Base-by-base conservation (phyloP, 257 asterid species). In the Fraxinus pennsylvanica region DNA sequence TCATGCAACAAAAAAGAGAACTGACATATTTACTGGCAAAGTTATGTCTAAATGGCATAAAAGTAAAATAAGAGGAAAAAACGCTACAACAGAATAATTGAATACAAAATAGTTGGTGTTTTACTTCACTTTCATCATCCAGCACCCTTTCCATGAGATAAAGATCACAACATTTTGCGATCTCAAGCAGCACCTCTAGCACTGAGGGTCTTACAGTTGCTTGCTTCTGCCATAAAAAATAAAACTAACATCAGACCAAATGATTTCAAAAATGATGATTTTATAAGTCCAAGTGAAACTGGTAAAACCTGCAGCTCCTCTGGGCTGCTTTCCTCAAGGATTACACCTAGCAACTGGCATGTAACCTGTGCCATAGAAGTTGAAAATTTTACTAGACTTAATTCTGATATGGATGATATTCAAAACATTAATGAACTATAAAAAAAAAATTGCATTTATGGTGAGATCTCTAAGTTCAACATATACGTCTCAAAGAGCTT, bases 111-210 rank as follows among this genome's bases (percentile, higher is more conserved):
- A 52, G n/a, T 14, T 52, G 1, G 61, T 14, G 61, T 52, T 70
- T 77, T 81, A 95, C 99, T 82, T 89, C 99, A 59, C 92, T 91
- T 81, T 88, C 94, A 69, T 93, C 99, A 81, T 95, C 97, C 82
- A 95, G 84, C 75, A 95, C 97, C 78, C 93, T 87, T 78, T 95
- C 99, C 99, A 95, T 95, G 77, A 95, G 93, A 91, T 95, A 95
- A 75, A 95, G 92, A 88, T 95, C 99, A 78, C 96, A 91, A 78
- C 82, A 92, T 85, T 93, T 93, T 6, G 98, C 90, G 87, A 95
- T 83, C 82, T 95, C 99, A 50, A 88, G 94, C 89, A 95, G 86
- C 79, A 93, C 89, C 88, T 93, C 96, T 19, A 92, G 86, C 82
- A 92, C 96, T 67, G 98, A 93, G 69, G 97, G 83, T 78, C 87